Base-by-base conservation (phyloP, 1,284 basidiomycete genomes). In the Naganishia sp. region DNA sequence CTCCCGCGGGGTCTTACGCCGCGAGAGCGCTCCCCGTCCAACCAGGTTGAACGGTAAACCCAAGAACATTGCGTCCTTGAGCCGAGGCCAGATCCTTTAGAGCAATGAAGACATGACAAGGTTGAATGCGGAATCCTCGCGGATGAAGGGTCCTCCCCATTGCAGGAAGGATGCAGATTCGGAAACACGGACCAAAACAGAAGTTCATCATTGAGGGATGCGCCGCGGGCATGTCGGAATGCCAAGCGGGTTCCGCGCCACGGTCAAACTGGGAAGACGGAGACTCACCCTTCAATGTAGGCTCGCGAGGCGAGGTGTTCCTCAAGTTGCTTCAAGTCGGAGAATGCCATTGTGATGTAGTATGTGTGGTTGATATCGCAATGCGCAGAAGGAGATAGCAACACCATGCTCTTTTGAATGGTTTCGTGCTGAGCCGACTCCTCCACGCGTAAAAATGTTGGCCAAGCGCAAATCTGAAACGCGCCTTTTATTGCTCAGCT, bases 101-200 rank as follows among this genome's bases (percentile, higher is more conserved):
- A 61, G 58, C 58, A 21, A 50, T 23, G 58, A 61, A 39, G 58
- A 61, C 47, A 61, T 51, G 35, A 11, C 21, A 42, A 51, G 41
- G 58, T 61, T 61, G 23, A 21, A 61, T 61, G 42, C 58, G 58
- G 58, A 61, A 61, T 61, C 58, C 58, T 61, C 46, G 35, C 58
- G 58, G 58, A 61, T 43, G 58, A 61, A 61, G 47, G 47, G 58
- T 61, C 58, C 58, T 61, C 51, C 58, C 58, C 58, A 61, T 61
- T 61, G 58, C 58, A 61, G 58, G 58, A 61, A 61, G 58, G 42
- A 61, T 61, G 45, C 61, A 55, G 56, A 53, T 63, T 95, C 90
- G 87, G 92, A 92, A 94, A 94, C 92, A 94, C 92, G 92, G 92
- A 94, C 91, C 92, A 94, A 91, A 92, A 90, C 88, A 82, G 77